These are phyloP conservation scores for Cryptococcus depauperatus DNA, from an alignment of 1,284 basidiomycete species.

Conservation along the genomic window DNA sequence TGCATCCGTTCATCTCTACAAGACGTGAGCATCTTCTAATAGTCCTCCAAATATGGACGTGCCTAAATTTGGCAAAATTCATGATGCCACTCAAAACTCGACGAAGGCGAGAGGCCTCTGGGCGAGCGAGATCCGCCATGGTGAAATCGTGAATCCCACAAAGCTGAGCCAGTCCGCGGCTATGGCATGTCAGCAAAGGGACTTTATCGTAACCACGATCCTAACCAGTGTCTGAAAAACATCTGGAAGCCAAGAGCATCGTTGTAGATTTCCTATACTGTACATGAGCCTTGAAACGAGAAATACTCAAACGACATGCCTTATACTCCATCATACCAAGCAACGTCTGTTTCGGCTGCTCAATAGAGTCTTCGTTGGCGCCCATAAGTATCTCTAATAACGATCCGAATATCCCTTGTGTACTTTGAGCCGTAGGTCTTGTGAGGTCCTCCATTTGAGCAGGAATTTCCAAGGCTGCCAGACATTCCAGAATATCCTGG, in stretches of 20 bases:
- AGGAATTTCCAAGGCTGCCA: constrained; percentile 37
- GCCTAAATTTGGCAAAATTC: constrained; percentile 82
- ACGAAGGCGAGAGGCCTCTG: constrained; percentile 63
- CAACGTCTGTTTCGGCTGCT: constrained; percentile 56
- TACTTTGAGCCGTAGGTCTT: constrained; percentile 59
- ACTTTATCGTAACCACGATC: constrained; percentile 3
- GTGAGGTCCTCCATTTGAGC: constrained; percentile 61
- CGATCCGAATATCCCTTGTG: constrained; percentile 47
- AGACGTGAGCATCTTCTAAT: not conserved
- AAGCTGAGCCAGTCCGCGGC: constrained; percentile 58
- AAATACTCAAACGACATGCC: constrained; percentile 43
- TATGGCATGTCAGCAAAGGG: constrained; percentile 26
- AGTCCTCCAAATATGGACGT: not conserved
- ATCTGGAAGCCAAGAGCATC: constrained; percentile 55
- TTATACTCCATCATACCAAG: constrained; percentile 47
- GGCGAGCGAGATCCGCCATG: constrained; percentile 62
- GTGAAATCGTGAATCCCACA: constrained; percentile 72
- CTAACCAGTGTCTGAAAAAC: constrained; percentile 60
- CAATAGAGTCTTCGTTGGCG: constrained; percentile 55
- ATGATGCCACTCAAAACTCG: constrained; percentile 74
- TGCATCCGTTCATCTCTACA: constrained; percentile 25
- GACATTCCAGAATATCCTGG: constrained; percentile 29
- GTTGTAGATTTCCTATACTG: constrained; percentile 56
- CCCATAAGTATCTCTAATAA: constrained; percentile 64
- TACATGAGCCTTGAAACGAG: no score